phyloP scores from a whole-genome alignment of 139 green algal genomes.

The Pycnococcus provasolii region DNA sequence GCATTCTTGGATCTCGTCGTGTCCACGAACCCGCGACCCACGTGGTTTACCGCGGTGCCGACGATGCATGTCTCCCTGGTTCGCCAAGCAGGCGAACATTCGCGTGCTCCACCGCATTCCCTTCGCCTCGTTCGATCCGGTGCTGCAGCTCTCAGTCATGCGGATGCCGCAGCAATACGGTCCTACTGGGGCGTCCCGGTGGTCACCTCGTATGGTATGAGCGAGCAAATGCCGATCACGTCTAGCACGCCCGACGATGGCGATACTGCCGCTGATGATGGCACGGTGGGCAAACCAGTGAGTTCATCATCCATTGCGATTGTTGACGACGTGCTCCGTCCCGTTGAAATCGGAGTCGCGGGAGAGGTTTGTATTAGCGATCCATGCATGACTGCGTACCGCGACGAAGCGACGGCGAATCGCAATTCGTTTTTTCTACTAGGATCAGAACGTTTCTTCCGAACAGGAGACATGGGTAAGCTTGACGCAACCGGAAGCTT shows the following conservation, averaged over 20 bases:
- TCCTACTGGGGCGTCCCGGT: conserved; percentile 53
- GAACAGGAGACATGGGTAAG: conserved; percentile 60
- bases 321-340: conserved; percentile 10
- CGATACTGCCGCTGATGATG: conserved; percentile 37
- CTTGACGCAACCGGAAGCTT: conserved; percentile 67
- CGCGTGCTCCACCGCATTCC: conserved; percentile 9
- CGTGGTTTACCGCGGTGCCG: conserved; percentile 80
- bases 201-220: conserved; percentile 82
- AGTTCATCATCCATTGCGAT: conserved; percentile 31
- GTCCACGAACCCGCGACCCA: conserved; percentile 29
- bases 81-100: neutral
- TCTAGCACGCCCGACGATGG: conserved; percentile 49
- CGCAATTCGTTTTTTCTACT: conserved; percentile 43
- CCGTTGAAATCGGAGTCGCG: conserved; percentile 18
- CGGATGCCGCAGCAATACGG: conserved; percentile 62
- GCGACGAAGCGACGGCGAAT: conserved; percentile 62
- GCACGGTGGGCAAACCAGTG: conserved; percentile 28
- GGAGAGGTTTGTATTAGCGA: conserved; percentile 69
- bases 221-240: conserved; percentile 74
- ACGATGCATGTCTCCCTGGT: conserved; percentile 76
- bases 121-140: conserved; percentile 77
- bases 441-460: conserved; percentile 42
- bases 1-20: conserved; percentile 11
- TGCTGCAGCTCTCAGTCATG: conserved; percentile 50
- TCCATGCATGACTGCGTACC: conserved; percentile 72